A percentile compares a stretch with the other conserved stretches of the same genome.
Conservation (phyloP, 352 stramenopile genomes). For the Hyphochytrium catenoides region DNA sequence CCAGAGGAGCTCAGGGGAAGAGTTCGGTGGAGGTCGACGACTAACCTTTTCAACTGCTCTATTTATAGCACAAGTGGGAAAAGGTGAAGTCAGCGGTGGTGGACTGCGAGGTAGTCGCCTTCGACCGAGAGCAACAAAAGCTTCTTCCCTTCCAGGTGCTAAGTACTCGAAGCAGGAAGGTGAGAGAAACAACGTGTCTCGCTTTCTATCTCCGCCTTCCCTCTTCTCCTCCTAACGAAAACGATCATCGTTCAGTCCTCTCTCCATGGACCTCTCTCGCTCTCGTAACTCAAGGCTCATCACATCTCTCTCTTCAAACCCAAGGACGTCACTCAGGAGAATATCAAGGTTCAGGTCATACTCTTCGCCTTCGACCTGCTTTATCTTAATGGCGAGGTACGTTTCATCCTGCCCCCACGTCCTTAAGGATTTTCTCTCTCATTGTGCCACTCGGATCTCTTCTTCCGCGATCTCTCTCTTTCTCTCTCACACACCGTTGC, state of each 20-base stretch:
- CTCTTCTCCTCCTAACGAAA: no score
- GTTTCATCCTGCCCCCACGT: no score
- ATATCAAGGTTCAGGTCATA: conserved; percentile 69
- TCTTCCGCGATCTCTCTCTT: background rate
- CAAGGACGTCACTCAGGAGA: conserved; percentile 45
- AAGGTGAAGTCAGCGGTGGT: conserved; percentile 77
- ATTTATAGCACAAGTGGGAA: no score
- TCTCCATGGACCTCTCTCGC: no score
- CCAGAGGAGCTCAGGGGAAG: no score
- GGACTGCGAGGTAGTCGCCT: conserved; percentile 95
- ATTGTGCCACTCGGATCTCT: background rate
- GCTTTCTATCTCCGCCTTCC: background rate
- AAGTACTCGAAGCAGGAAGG: conserved; percentile 87
- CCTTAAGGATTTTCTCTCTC: background rate
- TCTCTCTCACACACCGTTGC: background rate
- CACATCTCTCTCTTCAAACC: conserved; percentile 1
- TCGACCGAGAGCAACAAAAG: conserved; percentile 81
- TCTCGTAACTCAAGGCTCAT: no score
- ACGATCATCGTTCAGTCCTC: no score
- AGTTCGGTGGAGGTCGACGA: no score
- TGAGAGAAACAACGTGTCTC: conserved; percentile 12
- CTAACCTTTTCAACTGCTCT: no score
- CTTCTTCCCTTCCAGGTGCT: conserved; percentile 97
- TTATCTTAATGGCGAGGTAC: conserved; percentile 77
- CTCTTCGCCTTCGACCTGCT: conserved; percentile 98